Evolutionary conservation across 306 rosid species (phyloP).

Genomic region (Comarum palustre): DNA sequence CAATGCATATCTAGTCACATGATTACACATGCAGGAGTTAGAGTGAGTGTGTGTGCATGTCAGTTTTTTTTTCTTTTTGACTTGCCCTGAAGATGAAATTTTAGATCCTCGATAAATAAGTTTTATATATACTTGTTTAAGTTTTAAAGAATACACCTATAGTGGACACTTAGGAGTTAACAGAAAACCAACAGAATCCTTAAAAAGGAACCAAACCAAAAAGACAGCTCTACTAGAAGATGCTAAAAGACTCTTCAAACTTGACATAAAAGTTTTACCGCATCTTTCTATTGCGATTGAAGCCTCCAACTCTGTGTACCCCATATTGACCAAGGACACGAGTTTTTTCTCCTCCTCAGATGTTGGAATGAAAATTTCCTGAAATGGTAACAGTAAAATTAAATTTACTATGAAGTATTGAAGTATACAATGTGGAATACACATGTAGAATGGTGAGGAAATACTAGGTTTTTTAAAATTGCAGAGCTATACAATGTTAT

Average conservation of each 20-base stretch:
- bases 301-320: slow-evolving; percentile 60
- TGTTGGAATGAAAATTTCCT: slow-evolving; percentile 43
- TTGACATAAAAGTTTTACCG: slow-evolving; percentile 36
- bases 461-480: background rate
- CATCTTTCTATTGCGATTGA: slow-evolving; percentile 76
- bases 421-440: background rate
- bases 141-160: background rate
- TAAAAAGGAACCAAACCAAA: background rate
- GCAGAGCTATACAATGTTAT: background rate
- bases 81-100: background rate
- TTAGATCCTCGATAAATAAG: background rate
- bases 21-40: background rate
- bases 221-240: background rate
- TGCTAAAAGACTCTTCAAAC: background rate
- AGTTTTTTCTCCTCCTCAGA: slow-evolving; percentile 37
- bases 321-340: slow-evolving; percentile 63
- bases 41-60: background rate
- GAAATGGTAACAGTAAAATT: slow-evolving; percentile 26
- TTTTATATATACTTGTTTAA: background rate
- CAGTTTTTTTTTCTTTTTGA: background rate
- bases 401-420: background rate
- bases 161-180: background rate
- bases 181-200: background rate
- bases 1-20: background rate
- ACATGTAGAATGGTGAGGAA: background rate